phyloP scores from a whole-genome alignment of 148 eudicot species.

The Vaccinium vitisidaea region DNA sequence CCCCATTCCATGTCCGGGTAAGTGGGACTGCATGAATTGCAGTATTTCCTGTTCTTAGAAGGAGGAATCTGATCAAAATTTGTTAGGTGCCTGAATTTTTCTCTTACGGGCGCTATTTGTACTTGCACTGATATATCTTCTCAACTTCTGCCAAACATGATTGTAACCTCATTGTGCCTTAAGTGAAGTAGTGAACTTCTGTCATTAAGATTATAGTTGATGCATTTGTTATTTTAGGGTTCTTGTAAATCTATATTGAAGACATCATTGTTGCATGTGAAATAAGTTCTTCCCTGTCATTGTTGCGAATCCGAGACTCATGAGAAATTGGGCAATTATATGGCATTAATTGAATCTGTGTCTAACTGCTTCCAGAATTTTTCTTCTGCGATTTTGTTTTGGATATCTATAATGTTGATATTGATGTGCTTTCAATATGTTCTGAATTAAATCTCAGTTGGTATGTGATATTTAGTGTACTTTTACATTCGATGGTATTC shows the following conservation, averaged over 20 bases:
- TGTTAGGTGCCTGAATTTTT: not conserved
- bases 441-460: not conserved
- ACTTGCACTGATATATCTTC: not conserved
- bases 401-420: not conserved
- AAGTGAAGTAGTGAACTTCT: not conserved
- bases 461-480: too few relatives aligned
- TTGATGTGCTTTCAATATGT: not conserved
- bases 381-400: not conserved
- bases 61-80: not conserved
- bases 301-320: not conserved
- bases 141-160: too few relatives aligned
- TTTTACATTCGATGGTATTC: not conserved
- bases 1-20: slow-evolving; percentile 82
- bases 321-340: not conserved
- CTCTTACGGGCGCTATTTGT: not conserved
- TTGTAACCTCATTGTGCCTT: not conserved
- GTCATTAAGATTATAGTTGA: not conserved
- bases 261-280: slow-evolving; percentile 2
- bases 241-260: not conserved
- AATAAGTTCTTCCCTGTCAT: not conserved
- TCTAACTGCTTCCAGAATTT: not conserved
- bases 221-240: not conserved
- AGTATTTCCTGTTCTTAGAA: not conserved
- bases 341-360: not conserved
- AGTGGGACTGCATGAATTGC: slow-evolving; percentile 53